Conservation (phyloP, 2,329 filamentous ascomycete species). For the Microcyclospora pomicola region DNA sequence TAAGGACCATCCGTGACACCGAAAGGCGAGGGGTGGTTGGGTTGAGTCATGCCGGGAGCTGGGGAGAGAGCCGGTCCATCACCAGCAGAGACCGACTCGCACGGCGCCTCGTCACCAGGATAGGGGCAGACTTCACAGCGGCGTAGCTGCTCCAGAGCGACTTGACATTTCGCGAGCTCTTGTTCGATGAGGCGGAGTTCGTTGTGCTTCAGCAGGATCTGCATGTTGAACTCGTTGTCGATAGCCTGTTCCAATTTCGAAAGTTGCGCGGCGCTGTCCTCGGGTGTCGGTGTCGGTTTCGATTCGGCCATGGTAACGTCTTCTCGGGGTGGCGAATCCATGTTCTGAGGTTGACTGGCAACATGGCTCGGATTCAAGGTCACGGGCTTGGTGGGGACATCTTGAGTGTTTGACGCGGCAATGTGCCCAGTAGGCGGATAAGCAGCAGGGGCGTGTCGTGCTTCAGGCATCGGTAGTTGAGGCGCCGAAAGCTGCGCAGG, state of each 20-base stretch:
- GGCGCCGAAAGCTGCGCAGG: too few species aligned
- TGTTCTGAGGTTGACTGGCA: background rate
- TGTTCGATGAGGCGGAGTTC: slow-evolving; percentile 90
- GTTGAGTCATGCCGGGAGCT: slow-evolving; percentile 48
- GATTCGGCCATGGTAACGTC: slow-evolving; percentile 7
- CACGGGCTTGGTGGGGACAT: too few species aligned
- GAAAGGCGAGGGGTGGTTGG: slow-evolving; percentile 72
- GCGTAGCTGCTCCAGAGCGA: slow-evolving; percentile 83
- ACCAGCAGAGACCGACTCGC: slow-evolving; percentile 57
- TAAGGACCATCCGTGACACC: slow-evolving; percentile 88
- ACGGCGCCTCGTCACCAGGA: slow-evolving; percentile 55
- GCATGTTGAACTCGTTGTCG: slow-evolving; percentile 75
- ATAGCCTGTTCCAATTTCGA: slow-evolving; percentile 56
- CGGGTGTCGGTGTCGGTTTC: slow-evolving; percentile 1
- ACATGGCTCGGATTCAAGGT: too few species aligned
- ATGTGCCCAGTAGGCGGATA: too few species aligned
- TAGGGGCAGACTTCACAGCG: slow-evolving; percentile 87
- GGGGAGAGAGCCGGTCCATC: slow-evolving; percentile 56
- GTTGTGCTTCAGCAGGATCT: slow-evolving; percentile 87
- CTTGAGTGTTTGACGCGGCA: too few species aligned
- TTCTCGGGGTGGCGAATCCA: background rate
- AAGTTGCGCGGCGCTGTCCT: slow-evolving; percentile 10
- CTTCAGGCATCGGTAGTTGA: too few species aligned
- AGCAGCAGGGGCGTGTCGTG: too few species aligned
- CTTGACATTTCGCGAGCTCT: slow-evolving; percentile 88